Conservation (phyloP, 371 early-diverging fungal species). For the Mucor irregularis region DNA sequence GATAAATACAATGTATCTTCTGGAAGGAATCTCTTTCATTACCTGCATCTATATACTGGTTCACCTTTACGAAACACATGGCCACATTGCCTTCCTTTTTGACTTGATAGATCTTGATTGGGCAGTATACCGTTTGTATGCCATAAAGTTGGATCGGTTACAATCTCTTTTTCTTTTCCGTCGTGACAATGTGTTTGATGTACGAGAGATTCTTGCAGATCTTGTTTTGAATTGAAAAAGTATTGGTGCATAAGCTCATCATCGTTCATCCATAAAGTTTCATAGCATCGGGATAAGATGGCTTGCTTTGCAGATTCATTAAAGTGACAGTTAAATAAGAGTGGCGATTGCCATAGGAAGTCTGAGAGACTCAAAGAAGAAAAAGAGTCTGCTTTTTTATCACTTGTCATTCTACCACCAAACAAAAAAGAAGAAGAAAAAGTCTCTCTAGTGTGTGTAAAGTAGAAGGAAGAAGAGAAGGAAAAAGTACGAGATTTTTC, state of each 20-base stretch:
- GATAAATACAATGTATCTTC: slow-evolving; percentile 1
- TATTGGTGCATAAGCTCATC: slow-evolving; percentile 44
- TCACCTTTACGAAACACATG: slow-evolving; percentile 85
- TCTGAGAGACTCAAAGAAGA: slow-evolving; percentile 20
- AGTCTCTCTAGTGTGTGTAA: too few relatives aligned
- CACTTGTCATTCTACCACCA: not conserved
- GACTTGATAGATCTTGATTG: slow-evolving; percentile 39
- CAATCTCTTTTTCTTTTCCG: slow-evolving; percentile 21
- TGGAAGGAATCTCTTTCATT: slow-evolving; percentile 3
- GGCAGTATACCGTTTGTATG: slow-evolving; percentile 40
- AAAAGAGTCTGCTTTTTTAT: not conserved
- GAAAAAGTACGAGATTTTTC: too few relatives aligned
- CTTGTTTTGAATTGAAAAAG: slow-evolving; percentile 46
- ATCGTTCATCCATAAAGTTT: slow-evolving; percentile 53
- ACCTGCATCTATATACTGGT: slow-evolving; percentile 84
- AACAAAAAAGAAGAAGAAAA: too few relatives aligned
- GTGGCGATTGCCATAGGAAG: slow-evolving; percentile 45
- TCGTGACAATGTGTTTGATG: slow-evolving; percentile 26
- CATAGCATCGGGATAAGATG: slow-evolving; percentile 52
- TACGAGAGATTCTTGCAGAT: slow-evolving; percentile 40
- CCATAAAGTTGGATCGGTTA: slow-evolving; percentile 32
- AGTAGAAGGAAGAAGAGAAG: too few relatives aligned
- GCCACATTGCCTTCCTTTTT: slow-evolving; percentile 77
- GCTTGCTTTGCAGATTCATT: slow-evolving; percentile 48
- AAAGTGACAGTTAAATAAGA: slow-evolving; percentile 48